These are phyloP conservation scores for Wickerhamomyces mucosus DNA, from an alignment of 805 yeast genomes.

Conservation along the genomic window DNA sequence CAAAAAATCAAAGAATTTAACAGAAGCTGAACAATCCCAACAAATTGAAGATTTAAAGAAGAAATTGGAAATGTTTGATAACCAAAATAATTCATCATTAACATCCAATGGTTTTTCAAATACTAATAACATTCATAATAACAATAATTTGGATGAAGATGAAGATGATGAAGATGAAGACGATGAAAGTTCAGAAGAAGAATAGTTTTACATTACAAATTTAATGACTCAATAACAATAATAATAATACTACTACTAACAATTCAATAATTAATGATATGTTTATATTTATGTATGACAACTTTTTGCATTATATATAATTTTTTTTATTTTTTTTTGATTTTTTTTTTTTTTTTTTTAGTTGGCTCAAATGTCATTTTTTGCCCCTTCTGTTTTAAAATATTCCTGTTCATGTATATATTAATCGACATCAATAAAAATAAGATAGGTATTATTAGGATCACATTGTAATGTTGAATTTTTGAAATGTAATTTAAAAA, in stretches of 20 bases:
- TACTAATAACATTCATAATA: constrained; percentile 15
- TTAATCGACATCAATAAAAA: too few relatives aligned
- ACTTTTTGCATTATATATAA: background rate
- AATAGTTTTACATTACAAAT: too few relatives aligned
- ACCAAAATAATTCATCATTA: constrained; percentile 13
- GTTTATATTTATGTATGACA: background rate
- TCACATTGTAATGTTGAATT: too few relatives aligned
- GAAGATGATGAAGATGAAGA: constrained; percentile 47
- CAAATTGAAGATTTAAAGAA: constrained; percentile 65
- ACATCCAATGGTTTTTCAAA: too few relatives aligned
- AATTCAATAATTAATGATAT: background rate
- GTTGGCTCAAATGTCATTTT: background rate
- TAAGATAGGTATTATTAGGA: too few relatives aligned
- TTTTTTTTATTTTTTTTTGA: background rate
- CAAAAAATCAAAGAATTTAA: constrained; percentile 45
- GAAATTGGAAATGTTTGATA: constrained; percentile 65
- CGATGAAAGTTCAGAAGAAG: constrained; percentile 68
- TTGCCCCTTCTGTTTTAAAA: background rate
- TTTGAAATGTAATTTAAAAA: too few relatives aligned
- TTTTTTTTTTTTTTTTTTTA: background rate
- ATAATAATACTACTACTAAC: background rate
- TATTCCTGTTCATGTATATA: constrained; percentile 1
- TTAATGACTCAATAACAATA: too few relatives aligned
- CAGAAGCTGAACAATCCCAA: constrained; percentile 56
- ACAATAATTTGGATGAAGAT: constrained; percentile 27